Evolutionary conservation across 2,329 filamentous ascomycete genomes (phyloP).

Genomic region (Botryotinia calthae): DNA sequence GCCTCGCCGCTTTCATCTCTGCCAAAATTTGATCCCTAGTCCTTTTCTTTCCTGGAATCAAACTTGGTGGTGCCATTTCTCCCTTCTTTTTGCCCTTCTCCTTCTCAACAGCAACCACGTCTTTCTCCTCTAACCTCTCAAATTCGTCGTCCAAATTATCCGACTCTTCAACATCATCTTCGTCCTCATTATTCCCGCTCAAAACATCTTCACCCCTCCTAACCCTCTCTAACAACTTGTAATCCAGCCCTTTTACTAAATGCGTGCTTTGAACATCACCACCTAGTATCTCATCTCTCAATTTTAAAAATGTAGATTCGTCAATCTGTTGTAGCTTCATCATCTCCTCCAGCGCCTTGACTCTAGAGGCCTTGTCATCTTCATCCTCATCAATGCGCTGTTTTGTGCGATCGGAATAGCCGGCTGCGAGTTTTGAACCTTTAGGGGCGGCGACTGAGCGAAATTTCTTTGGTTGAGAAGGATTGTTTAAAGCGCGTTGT

Average conservation of each 20-base stretch:
- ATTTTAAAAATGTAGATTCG: conserved; percentile 69
- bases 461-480: conserved; percentile 66
- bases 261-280: conserved; percentile 79
- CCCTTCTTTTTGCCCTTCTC: conserved; percentile 55
- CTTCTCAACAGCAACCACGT: conserved; percentile 53
- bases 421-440: conserved; percentile 73
- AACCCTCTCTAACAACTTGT: conserved; percentile 70
- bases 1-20: conserved; percentile 61
- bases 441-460: conserved; percentile 74
- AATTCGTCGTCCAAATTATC: conserved; percentile 65
- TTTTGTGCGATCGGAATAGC: conserved; percentile 81
- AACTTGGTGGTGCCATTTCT: conserved; percentile 53
- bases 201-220: conserved; percentile 49
- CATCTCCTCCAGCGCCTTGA: conserved; percentile 77
- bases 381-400: conserved; percentile 52
- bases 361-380: conserved; percentile 59
- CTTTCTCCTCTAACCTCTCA: conserved; percentile 54
- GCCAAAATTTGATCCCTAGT: conserved; percentile 66
- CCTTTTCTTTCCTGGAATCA: conserved; percentile 57
- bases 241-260: conserved; percentile 88
- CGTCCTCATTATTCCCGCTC: conserved; percentile 34
- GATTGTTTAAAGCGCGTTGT: conserved; percentile 42
- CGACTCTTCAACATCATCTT: conserved; percentile 27
- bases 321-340: conserved; percentile 84
- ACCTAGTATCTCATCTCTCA: conserved; percentile 74